phyloP scores from a whole-genome alignment of 257 asterid genomes.

The Gynochthodes officinalis region DNA sequence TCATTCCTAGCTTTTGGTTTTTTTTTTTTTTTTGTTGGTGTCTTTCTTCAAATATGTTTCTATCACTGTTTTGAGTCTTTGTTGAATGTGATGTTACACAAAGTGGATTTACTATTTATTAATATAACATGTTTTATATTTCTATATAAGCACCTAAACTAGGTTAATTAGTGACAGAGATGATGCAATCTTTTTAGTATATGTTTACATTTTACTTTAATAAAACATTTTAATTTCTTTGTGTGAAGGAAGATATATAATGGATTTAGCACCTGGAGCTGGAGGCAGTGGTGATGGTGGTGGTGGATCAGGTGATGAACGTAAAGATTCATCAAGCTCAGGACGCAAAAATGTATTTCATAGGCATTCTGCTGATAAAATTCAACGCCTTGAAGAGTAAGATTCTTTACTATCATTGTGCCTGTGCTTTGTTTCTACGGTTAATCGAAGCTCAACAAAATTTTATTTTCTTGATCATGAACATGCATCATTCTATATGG shows the following conservation, averaged over 20 bases:
- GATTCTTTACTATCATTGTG: neutral
- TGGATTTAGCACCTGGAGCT: slow-evolving; percentile 36
- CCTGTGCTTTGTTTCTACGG: neutral
- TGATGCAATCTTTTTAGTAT: no score
- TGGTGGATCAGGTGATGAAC: slow-evolving; percentile 44
- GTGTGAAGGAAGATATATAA: neutral
- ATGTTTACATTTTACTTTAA: no score
- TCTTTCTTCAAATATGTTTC: neutral
- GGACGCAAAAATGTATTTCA: slow-evolving; percentile 46
- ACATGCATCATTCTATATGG: neutral
- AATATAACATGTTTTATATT: no score
- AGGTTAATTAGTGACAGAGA: no score
- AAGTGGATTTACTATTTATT: neutral
- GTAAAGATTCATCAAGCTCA: slow-evolving; percentile 27
- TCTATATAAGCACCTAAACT: no score
- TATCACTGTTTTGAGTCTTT: neutral
- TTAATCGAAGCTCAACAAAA: neutral
- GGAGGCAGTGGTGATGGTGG: slow-evolving; percentile 36
- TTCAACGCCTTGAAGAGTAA: slow-evolving; percentile 67
- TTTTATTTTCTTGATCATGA: neutral
- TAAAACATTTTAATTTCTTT: no score
- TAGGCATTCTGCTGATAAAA: slow-evolving; percentile 57
- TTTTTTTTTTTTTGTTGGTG: no score
- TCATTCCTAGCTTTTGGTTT: neutral
- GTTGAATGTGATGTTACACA: neutral